Evolutionary conservation across 192 early-diverging fungal genomes (phyloP).

Genomic region (Coemansia reversa): DNA sequence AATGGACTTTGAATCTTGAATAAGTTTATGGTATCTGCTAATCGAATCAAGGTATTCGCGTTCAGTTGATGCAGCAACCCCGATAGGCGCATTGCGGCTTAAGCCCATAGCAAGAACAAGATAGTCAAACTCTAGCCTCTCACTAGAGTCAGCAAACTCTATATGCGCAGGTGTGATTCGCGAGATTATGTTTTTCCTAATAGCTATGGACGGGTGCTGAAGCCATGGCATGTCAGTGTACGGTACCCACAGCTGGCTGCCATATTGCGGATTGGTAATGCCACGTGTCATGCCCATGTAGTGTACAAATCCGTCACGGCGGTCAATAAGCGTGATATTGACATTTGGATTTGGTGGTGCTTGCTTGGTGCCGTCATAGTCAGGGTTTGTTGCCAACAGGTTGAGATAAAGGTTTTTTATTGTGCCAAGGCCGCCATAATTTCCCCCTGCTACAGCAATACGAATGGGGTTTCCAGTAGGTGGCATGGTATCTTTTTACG

Average conservation of each 20-base stretch:
- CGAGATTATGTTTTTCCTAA: constrained; percentile 28
- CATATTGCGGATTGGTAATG: constrained; percentile 25
- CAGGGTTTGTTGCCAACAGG: constrained; percentile 35
- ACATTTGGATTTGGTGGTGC: constrained; percentile 37
- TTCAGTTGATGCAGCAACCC: constrained; percentile 25
- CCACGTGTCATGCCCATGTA: constrained; percentile 46
- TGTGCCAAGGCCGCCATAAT: constrained; percentile 44
- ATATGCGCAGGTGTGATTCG: constrained; percentile 25
- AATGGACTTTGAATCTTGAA: constrained; percentile 58
- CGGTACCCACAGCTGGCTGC: constrained; percentile 35
- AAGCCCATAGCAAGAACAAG: constrained; percentile 42
- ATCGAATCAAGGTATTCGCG: constrained; percentile 30
- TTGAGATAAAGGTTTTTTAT: constrained; percentile 34
- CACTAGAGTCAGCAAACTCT: constrained; percentile 26
- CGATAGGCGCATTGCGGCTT: constrained; percentile 38
- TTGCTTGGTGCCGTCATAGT: constrained; percentile 43
- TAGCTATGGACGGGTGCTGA: constrained; percentile 29
- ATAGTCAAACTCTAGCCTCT: constrained; percentile 44
- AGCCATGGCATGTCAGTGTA: constrained; percentile 40
- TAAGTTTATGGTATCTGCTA: constrained; percentile 11
- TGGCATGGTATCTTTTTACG: constrained; percentile 14
- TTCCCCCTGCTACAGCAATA: constrained; percentile 48
- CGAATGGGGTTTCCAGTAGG: constrained; percentile 24
- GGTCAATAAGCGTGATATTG: constrained; percentile 43
- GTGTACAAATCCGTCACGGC: constrained; percentile 42